These are phyloP conservation scores for Puccinia polysora DNA, from an alignment of 1,284 basidiomycete species.

Conservation along the genomic window DNA sequence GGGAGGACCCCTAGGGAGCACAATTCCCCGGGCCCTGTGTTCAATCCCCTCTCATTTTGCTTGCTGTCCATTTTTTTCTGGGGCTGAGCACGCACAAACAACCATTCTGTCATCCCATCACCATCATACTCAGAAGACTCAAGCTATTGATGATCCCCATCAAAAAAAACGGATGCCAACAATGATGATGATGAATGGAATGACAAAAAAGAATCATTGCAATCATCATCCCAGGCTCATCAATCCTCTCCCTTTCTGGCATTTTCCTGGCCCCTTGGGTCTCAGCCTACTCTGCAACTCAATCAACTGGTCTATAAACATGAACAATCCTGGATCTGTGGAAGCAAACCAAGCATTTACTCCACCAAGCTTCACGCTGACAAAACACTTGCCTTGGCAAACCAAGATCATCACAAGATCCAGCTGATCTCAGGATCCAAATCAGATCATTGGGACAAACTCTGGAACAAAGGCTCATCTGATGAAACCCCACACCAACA, in stretches of 20 bases:
- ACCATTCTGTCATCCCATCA: no score
- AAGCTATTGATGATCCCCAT: no score
- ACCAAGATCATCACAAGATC: slow-evolving; percentile 12
- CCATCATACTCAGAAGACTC: no score
- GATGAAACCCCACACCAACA: not conserved
- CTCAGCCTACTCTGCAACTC: slow-evolving; percentile 23
- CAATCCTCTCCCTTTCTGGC: slow-evolving; percentile 31
- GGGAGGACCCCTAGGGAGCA: no score
- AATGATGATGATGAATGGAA: no score
- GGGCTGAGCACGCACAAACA: no score
- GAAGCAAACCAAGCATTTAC: slow-evolving; percentile 4
- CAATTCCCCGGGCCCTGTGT: no score
- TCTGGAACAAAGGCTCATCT: slow-evolving; percentile 15
- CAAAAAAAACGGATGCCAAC: no score
- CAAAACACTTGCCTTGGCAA: not conserved
- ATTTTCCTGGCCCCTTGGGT: slow-evolving; percentile 40
- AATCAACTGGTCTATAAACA: slow-evolving; percentile 36
- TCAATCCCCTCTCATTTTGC: no score
- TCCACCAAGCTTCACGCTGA: slow-evolving; percentile 11
- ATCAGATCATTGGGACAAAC: slow-evolving; percentile 4
- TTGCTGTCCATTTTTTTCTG: no score
- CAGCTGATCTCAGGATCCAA: not conserved
- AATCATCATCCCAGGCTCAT: slow-evolving; percentile 35
- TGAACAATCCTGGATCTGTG: slow-evolving; percentile 18
- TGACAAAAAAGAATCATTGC: no score